Base-by-base conservation (phyloP, 2,329 filamentous ascomycete genomes). In the Ophiostoma ulmi region DNA sequence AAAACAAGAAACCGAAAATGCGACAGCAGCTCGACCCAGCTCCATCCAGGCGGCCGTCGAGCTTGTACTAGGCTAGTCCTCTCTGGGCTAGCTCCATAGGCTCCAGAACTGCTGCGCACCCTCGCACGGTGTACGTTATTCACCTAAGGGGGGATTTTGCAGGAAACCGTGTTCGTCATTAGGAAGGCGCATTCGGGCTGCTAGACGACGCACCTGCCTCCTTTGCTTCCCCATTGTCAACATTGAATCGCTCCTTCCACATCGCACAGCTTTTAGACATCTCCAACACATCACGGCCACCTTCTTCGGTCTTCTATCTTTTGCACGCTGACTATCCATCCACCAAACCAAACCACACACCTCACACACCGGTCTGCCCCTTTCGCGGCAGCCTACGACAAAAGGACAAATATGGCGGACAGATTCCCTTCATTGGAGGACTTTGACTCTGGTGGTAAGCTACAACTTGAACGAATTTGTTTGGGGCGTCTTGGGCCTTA, bases 401-500 rank as follows among this genome's bases (percentile, higher is more conserved):
- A 13, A 22, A 68, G 35, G 41, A 68, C 67, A 55, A 69, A 36
- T 64, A 93, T 93, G 91, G 91, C 91, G 67, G 90, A 93, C 81
- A 84, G 90, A 77, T 93, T 93, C 79, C 91, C 91, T 76, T 92
- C 91, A 65, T 82, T 93, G 76, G 91, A 93, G 80, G 91, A 93
- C 77, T 91, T 93, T 78, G 89, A 91, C 79, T 86, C 86, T 39
- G 86, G 86, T 76, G 85, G 86, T 88, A 80, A 79, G 83, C 63
- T 52, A 52, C 31, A 35, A 11, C 14, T 35, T n/a, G 4, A 10
- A n/a, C 22, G 63, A 38, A 20, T 35, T 13, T 17, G 36, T 44
- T 20, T 17, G 13, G 35, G 35, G 35, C 14, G 3, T n/a, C 26
- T 64, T 38, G 36, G 1, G 17, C 20, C 63, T 39, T 5, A 13